Percentiles rank a stretch among this genome's conserved stretches.
These are phyloP conservation scores for Fusarium sp. DNA, from an alignment of 2,329 filamentous ascomycete species.

Conservation along the genomic window DNA sequence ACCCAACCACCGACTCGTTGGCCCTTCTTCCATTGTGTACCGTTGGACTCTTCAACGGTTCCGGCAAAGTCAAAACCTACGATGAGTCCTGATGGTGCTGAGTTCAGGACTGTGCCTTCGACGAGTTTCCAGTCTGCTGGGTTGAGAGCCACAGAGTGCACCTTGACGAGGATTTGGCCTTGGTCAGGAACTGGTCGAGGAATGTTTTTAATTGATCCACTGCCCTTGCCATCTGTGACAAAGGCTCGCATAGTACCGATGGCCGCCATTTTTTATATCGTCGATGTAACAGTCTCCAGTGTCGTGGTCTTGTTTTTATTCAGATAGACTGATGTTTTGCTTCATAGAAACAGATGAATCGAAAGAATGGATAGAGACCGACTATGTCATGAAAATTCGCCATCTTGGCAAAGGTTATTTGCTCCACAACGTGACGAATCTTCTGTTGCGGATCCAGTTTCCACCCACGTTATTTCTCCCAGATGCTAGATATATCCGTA, in stretches of 20 bases:
- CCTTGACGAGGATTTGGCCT: conserved; percentile 1
- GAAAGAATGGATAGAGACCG: neutral
- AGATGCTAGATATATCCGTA: neutral
- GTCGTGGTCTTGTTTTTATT: fast-evolving
- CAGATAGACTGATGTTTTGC: neutral
- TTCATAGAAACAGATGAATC: fast-evolving
- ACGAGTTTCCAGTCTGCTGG: conserved; percentile 21
- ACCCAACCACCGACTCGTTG: conserved; percentile 17
- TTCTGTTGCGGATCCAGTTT: neutral
- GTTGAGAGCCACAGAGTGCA: conserved; percentile 6
- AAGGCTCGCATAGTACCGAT: conserved; percentile 17
- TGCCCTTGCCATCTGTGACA: neutral
- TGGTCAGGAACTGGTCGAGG: neutral
- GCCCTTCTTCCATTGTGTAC: neutral
- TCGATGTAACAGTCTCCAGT: neutral
- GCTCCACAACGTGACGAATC: neutral
- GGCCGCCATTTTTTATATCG: neutral
- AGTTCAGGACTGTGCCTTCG: neutral
- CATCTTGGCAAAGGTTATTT: neutral
- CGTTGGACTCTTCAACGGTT: neutral
- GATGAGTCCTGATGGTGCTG: neutral
- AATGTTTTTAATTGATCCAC: neutral
- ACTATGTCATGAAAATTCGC: neutral
- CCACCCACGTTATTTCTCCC: neutral
- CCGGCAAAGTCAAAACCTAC: conserved; percentile 15